Evolutionary conservation across 1,284 basidiomycete genomes (phyloP).

Genomic region (Cutaneotrichosporon sp.): DNA sequence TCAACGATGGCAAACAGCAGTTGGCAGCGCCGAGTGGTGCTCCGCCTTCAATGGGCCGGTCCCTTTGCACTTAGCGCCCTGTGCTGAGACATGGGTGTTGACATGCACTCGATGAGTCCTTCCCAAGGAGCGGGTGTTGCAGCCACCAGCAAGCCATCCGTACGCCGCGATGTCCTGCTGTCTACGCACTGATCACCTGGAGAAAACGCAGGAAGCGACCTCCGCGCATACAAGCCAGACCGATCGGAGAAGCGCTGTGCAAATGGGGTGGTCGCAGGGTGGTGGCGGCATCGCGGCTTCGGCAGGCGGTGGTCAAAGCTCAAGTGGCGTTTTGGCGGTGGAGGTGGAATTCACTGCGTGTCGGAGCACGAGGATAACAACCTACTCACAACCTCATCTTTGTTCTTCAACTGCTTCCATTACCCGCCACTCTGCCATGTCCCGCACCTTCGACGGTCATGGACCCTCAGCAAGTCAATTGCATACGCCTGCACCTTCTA

Average conservation of each 20-base stretch:
- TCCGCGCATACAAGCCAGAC: background rate
- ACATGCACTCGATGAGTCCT: background rate
- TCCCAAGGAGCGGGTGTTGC: background rate
- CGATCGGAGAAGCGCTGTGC: background rate
- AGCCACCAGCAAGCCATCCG: background rate
- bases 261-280: background rate
- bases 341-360: background rate
- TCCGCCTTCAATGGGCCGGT: too few relatives aligned
- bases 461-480: too few relatives aligned
- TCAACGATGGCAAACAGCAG: too few relatives aligned
- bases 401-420: background rate
- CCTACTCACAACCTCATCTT: background rate
- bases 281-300: background rate
- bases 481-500: background rate
- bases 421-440: too few relatives aligned
- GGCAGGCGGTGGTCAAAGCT: background rate
- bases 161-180: background rate
- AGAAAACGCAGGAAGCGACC: background rate
- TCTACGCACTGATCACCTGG: background rate
- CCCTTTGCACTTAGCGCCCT: background rate
- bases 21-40: too few relatives aligned
- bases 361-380: background rate
- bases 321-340: background rate
- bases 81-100: background rate
- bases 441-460: too few relatives aligned